A percentile compares a stretch with the other conserved stretches of the same genome.
These are phyloP conservation scores for Fusarium proliferatum DNA, from an alignment of 2,329 filamentous ascomycete species.

Conservation along the genomic window DNA sequence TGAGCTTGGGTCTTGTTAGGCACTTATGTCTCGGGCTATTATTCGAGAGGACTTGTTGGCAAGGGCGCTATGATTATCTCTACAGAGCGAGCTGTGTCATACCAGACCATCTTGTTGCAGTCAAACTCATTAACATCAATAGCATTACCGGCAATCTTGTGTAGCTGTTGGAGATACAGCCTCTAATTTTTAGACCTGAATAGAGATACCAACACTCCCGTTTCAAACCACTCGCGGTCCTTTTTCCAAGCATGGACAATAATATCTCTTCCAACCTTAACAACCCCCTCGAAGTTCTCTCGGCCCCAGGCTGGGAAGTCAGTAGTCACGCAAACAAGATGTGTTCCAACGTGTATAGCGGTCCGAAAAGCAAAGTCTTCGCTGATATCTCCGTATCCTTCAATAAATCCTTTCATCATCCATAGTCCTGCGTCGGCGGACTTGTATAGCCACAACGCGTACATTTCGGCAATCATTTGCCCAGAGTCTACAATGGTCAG, in stretches of 20 bases:
- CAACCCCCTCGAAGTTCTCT: neutral
- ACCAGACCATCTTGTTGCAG: too few species aligned
- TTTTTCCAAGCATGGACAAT: constrained; percentile 3
- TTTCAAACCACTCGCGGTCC: neutral
- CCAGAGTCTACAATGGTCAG: neutral
- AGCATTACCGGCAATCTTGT: too few species aligned
- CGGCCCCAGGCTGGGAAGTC: neutral
- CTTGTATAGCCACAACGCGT: constrained; percentile 10
- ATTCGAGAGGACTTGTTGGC: too few species aligned
- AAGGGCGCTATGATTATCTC: too few species aligned
- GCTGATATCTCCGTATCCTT: neutral
- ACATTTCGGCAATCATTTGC: constrained; percentile 18
- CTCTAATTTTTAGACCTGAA: too few species aligned
- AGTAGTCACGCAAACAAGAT: constrained; percentile 3
- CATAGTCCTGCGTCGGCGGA: neutral
- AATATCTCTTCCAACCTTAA: neutral
- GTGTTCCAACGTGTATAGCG: neutral
- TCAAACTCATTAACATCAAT: too few species aligned
- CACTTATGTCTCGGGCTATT: too few species aligned
- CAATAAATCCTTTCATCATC: constrained; percentile 6
- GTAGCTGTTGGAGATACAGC: too few species aligned
- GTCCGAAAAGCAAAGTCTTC: neutral
- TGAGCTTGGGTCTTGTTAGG: too few species aligned
- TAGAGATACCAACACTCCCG: neutral
- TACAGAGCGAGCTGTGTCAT: too few species aligned